Base-by-base conservation (phyloP, 2,329 filamentous ascomycete species). In the Trichoderma aggressivum region DNA sequence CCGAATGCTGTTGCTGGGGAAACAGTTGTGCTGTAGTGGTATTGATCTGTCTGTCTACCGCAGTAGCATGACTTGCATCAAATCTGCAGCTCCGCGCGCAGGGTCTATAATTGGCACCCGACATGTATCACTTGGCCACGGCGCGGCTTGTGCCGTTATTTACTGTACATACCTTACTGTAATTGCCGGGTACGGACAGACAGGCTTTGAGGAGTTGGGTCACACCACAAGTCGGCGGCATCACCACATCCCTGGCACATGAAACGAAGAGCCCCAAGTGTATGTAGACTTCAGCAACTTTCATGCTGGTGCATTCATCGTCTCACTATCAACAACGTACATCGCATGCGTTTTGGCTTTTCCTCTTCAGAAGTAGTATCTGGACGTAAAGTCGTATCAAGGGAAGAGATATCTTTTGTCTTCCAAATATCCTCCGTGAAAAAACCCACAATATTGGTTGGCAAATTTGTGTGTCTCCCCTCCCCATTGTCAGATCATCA, bases 271-370 rank as follows among this genome's bases (percentile, higher is more conserved):
- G 58, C 30, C 56, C 24, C 55, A 34, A 28, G 28, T 43, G 18
- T 12, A 50, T n/a, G 43, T 32, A 61, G 24, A 34, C 59, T 18
- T 30, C 66, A 69, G 66, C 66, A 61, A 36, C 34, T 68, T 61
- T 39, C n/a, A 53, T 62, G 60, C 70, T 63, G 63, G 60, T 50
- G 68, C 30, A 39, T 39, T 68, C 79, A 78, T 79, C 78, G 76
- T 79, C 79, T 77, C 79, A 79, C 79, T 81, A 81, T 77, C 79
- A 79, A 79, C 77, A 75, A 74, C 76, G 75, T 76, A 77, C 73
- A 72, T 74, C 75, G 74, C 73, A 70, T 73, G 74, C 75, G 76
- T 73, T 73, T 73, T 73, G 74, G 73, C 71, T 75, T 71, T 50
- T 56, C 61, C 60, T 61, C 67, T n/a, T 58, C 63, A 36, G 50